Conservation (phyloP, 768 basidiomycete species). For the Kwoniella shandongensis region DNA sequence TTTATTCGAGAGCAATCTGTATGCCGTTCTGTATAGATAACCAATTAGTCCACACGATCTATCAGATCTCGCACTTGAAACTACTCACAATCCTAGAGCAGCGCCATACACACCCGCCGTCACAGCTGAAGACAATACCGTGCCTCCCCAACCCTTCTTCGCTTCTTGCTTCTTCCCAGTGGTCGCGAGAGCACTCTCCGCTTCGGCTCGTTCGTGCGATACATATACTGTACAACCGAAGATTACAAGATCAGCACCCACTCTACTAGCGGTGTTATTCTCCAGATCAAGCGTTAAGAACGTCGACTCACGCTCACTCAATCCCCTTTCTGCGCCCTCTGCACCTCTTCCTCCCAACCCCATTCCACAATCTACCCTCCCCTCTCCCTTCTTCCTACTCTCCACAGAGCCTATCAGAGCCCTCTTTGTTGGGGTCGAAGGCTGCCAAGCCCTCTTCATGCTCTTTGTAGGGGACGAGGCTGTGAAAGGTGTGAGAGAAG, state of each 20-base stretch:
- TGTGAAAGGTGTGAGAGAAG: constrained; percentile 10
- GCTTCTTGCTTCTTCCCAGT: background rate
- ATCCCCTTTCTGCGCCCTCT: constrained; percentile 11
- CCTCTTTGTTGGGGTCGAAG: constrained; percentile 1
- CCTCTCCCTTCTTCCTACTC: constrained; percentile 4
- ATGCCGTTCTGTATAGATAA: constrained; percentile 15
- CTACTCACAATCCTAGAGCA: constrained; percentile 23
- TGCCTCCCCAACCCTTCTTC: constrained; percentile 14
- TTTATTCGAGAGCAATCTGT: constrained; percentile 17
- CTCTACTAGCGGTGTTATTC: too few species aligned
- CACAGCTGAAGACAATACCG: constrained; percentile 10
- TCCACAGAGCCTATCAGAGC: constrained; percentile 8
- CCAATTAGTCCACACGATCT: background rate
- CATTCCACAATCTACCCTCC: constrained; percentile 6
- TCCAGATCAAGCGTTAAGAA: too few species aligned
- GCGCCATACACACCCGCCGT: constrained; percentile 19
- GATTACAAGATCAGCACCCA: background rate
- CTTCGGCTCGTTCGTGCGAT: constrained; percentile 1
- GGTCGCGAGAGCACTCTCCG: background rate
- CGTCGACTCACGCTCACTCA: constrained; percentile 13
- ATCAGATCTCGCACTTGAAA: too few species aligned
- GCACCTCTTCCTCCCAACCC: background rate
- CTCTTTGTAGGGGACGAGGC: constrained; percentile 1
- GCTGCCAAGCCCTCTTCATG: constrained; percentile 17
- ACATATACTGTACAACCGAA: constrained; percentile 1